Evolutionary conservation across 768 basidiomycete species (phyloP).

Genomic region (Flagelloscypha sp.): DNA sequence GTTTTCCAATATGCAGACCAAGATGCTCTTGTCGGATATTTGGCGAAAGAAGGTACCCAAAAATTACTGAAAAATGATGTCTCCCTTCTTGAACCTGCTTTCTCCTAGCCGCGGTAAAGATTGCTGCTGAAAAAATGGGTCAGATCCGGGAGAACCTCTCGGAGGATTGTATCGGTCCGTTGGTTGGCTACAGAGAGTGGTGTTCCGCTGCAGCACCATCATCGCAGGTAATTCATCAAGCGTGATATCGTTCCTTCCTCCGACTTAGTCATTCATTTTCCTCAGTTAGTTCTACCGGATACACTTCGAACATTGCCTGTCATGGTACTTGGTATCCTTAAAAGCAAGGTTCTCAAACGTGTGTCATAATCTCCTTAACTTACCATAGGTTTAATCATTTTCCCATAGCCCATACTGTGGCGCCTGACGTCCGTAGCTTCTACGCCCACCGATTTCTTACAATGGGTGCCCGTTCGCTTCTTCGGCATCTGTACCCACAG

Average conservation of each 20-base stretch:
- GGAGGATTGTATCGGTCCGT: constrained; percentile 70
- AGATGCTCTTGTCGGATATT: constrained; percentile 68
- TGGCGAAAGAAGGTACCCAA: constrained; percentile 79
- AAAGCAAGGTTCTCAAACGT: constrained; percentile 94
- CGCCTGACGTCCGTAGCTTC: constrained; percentile 90
- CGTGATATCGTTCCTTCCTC: constrained; percentile 10
- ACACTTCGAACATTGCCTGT: constrained; percentile 81
- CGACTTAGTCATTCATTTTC: constrained; percentile 2
- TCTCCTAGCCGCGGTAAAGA: constrained; percentile 57
- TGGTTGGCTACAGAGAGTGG: constrained; percentile 81
- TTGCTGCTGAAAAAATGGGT: constrained; percentile 51
- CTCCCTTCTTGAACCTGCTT: no score
- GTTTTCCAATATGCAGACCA: constrained; percentile 89
- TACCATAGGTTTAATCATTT: background rate
- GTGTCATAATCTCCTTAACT: constrained; percentile 8
- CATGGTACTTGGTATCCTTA: constrained; percentile 72
- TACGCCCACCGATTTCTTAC: constrained; percentile 69
- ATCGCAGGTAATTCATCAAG: constrained; percentile 86
- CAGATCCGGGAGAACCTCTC: constrained; percentile 81
- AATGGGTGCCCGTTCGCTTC: constrained; percentile 57
- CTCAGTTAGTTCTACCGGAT: constrained; percentile 88
- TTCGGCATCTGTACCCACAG: constrained; percentile 82
- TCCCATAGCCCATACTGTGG: constrained; percentile 67
- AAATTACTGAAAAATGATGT: background rate
- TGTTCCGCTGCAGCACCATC: constrained; percentile 74